Conservation (phyloP, 202 grass and related monocot genomes). For the Bolboschoenoplectus hybrid region DNA sequence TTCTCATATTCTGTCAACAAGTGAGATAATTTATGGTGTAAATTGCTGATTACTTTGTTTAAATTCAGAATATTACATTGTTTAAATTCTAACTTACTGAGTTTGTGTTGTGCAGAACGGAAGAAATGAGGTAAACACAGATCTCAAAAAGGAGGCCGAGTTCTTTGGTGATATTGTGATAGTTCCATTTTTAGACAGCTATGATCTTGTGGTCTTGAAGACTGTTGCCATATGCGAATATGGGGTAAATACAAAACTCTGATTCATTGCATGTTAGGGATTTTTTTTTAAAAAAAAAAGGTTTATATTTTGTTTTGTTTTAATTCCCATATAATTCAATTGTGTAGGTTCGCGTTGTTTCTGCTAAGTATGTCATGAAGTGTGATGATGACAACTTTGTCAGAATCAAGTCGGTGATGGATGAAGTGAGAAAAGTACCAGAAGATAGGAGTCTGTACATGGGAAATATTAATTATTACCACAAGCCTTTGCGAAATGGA, state of each 20-base stretch:
- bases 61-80: constrained; percentile 4
- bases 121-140: constrained; percentile 74
- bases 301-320: constrained; percentile 25
- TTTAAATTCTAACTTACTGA: constrained; percentile 38
- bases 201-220: constrained; percentile 95
- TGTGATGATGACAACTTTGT: constrained; percentile 97
- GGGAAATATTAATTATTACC: constrained; percentile 96
- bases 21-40: background rate
- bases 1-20: background rate
- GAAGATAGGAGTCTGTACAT: constrained; percentile 71
- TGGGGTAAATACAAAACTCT: constrained; percentile 53
- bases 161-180: constrained; percentile 94
- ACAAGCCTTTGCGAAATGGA: constrained; percentile 75
- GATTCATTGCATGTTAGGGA: constrained; percentile 14
- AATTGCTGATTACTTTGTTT: background rate
- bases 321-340: constrained; percentile 37
- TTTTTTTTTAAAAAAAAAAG: constrained; percentile 20
- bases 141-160: constrained; percentile 81
- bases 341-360: constrained; percentile 59
- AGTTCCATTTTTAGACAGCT: constrained; percentile 72
- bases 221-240: constrained; percentile 94
- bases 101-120: constrained; percentile 52
- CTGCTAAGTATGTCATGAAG: constrained; percentile 93
- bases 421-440: constrained; percentile 72
- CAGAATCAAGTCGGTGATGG: constrained; percentile 73